Base-by-base conservation (phyloP, 1,284 basidiomycete genomes). In the Neonothopanus nambi region DNA sequence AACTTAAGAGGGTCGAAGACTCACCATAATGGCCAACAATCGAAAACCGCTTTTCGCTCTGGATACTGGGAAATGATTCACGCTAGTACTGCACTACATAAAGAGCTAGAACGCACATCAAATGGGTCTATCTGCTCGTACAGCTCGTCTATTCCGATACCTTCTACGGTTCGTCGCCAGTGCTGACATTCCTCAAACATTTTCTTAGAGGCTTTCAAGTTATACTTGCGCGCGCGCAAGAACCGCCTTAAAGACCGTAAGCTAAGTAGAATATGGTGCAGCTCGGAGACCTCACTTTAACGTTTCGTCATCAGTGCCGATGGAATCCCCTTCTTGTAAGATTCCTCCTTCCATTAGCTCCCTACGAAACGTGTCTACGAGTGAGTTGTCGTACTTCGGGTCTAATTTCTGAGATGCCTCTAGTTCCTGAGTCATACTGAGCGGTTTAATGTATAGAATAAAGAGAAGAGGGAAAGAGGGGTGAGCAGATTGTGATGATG, bases 21-120 rank as follows among this genome's bases (percentile, higher is more conserved):
- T 45, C 40, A 59, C 71, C 72, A 87, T 70, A 89, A 78, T 4
- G 85, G 86, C 87, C 87, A 89, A 56, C 79, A 81, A 49, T 85
- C 78, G 60, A 87, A 87, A 12, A 89, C 79, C 3, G 78, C 74
- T 49, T 81, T 74, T 45, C 86, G 79, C 59, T 83, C 85, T 1
- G 85, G 84, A 62, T 83, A 89, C 87, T 89, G 58, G 18, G 38
- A 39, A 37, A 35, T 21, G 9, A 55, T 21, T 9, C 17, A n/a
- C n/a, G 41, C 37, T 21, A 36, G 28, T 40, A 20, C 9, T 37
- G 15, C 46, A 35, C 11, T 26, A 2, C 20, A 51, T 52, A 47
- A 38, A 36, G 23, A 49, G 8, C 12, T 12, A 28, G 17, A 8
- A 71, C 79, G 66, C 58, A 85, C 83, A 61, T 85, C 79, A 51